Percentiles rank a stretch among this genome's conserved stretches.
Evolutionary conservation across 1,139 yeast genomes (phyloP).

Genomic region (Yamadazyma atlantica): DNA sequence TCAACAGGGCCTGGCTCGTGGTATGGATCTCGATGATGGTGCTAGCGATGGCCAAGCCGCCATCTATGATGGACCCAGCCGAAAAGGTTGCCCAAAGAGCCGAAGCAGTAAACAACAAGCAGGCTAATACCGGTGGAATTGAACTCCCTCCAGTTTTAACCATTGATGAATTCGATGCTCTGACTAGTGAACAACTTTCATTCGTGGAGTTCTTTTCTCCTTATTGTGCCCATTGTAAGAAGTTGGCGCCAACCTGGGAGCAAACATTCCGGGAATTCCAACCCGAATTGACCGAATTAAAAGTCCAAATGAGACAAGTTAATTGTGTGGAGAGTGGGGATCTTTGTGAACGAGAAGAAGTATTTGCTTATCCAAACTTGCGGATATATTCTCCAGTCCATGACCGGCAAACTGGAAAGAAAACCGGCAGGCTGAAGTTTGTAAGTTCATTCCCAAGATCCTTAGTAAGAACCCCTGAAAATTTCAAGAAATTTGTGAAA

Average conservation of each 20-base stretch:
- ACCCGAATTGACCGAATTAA: constrained; percentile 34
- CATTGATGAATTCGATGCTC: constrained; percentile 40
- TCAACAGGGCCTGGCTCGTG: no score
- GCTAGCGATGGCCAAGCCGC: no score
- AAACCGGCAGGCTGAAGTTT: constrained; percentile 31
- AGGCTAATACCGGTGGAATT: neutral
- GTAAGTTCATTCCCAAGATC: constrained; percentile 49
- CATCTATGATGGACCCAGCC: neutral
- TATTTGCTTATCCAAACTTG: constrained; percentile 56
- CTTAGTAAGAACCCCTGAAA: constrained; percentile 45
- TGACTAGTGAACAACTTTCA: constrained; percentile 48
- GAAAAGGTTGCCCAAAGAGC: neutral
- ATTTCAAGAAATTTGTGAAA: constrained; percentile 51
- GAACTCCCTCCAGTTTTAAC: constrained; percentile 25
- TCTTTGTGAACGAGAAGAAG: constrained; percentile 60
- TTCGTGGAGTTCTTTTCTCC: constrained; percentile 70
- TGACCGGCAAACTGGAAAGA: constrained; percentile 27
- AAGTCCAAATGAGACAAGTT: constrained; percentile 63
- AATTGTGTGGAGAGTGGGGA: constrained; percentile 74
- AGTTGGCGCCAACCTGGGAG: constrained; percentile 66
- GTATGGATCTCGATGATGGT: no score
- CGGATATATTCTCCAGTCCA: constrained; percentile 58
- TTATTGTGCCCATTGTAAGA: constrained; percentile 67
- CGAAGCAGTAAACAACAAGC: no score
- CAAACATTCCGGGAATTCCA: constrained; percentile 48